Evolutionary conservation across 1,139 yeast species (phyloP).

Genomic region (Diutina pseudorugosa): DNA sequence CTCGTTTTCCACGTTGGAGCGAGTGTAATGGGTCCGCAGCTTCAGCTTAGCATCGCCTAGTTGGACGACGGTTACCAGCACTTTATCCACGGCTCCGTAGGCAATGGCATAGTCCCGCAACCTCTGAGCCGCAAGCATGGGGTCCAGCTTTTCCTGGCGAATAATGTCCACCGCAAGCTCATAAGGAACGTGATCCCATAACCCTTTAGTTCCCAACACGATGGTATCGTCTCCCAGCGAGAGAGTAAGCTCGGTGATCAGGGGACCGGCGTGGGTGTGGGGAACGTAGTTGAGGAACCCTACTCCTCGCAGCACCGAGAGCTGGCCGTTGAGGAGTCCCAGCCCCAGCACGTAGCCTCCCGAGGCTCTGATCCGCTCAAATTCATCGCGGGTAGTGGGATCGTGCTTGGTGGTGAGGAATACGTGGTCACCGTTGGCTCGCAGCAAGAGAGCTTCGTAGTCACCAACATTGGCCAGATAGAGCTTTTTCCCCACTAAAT

Average conservation of each 20-base stretch:
- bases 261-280: slow-evolving; percentile 84
- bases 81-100: slow-evolving; percentile 75
- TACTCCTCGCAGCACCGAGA: slow-evolving; percentile 80
- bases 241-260: slow-evolving; percentile 48
- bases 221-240: slow-evolving; percentile 71
- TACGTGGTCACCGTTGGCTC: slow-evolving; percentile 69
- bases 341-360: slow-evolving; percentile 87
- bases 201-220: slow-evolving; percentile 71
- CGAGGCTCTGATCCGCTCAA: slow-evolving; percentile 77
- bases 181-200: slow-evolving; percentile 77
- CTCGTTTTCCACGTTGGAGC: slow-evolving; percentile 21
- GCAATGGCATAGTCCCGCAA: slow-evolving; percentile 89
- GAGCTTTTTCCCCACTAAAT: slow-evolving; percentile 55
- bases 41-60: slow-evolving; percentile 26
- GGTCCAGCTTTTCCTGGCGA: slow-evolving; percentile 70
- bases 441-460: slow-evolving; percentile 67
- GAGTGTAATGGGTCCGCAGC: not conserved
- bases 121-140: slow-evolving; percentile 88
- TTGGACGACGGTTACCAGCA: slow-evolving; percentile 76
- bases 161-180: slow-evolving; percentile 88
- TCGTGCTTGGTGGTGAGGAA: slow-evolving; percentile 71
- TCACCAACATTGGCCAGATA: slow-evolving; percentile 91
- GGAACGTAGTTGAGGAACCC: slow-evolving; percentile 84
- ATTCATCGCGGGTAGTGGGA: slow-evolving; percentile 70
- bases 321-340: slow-evolving; percentile 74